Evolutionary conservation across 352 stramenopile species (phyloP).

Genomic region (Globisporangium camurandrum): DNA sequence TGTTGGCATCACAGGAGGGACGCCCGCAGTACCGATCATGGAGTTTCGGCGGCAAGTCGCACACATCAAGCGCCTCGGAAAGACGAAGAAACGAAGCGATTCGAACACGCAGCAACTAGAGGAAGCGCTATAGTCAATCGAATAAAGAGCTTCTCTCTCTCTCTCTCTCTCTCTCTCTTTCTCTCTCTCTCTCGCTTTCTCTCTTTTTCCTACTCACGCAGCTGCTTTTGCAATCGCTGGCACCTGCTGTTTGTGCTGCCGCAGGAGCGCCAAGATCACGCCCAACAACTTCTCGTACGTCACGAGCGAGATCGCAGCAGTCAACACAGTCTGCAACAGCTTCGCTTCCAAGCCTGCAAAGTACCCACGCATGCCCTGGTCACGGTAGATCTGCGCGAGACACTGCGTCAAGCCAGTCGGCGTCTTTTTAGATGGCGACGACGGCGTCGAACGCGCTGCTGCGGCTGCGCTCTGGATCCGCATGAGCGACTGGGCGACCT

Average conservation of each 20-base stretch:
- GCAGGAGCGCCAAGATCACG: conserved; percentile 46
- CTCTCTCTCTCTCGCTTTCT: background rate
- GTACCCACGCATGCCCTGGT: conserved; percentile 68
- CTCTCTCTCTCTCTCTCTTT: background rate
- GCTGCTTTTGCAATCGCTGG: conserved; percentile 28
- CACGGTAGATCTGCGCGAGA: conserved; percentile 42
- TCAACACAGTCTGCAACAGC: conserved; percentile 91
- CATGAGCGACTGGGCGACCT: conserved; percentile 90
- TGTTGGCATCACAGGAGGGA: conserved; percentile 35
- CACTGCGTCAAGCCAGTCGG: conserved; percentile 20
- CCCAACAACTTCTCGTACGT: conserved; percentile 90
- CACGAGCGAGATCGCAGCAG: conserved; percentile 88
- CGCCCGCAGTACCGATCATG: conserved; percentile 71
- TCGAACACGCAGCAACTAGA: no score
- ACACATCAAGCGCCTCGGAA: conserved; percentile 35
- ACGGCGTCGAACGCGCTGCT: conserved; percentile 4
- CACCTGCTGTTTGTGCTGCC: conserved; percentile 16
- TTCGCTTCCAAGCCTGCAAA: conserved; percentile 92
- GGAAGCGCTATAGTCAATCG: no score
- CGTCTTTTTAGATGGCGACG: background rate
- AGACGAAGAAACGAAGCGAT: no score
- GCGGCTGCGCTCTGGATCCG: conserved; percentile 40
- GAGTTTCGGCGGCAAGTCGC: conserved; percentile 70
- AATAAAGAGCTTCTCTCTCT: background rate
- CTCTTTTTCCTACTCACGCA: conserved; percentile 16